Percentiles rank a stretch among this genome's conserved stretches.
These are phyloP conservation scores for Phytophthora idaei DNA, from an alignment of 352 stramenopile genomes.

Conservation along the genomic window DNA sequence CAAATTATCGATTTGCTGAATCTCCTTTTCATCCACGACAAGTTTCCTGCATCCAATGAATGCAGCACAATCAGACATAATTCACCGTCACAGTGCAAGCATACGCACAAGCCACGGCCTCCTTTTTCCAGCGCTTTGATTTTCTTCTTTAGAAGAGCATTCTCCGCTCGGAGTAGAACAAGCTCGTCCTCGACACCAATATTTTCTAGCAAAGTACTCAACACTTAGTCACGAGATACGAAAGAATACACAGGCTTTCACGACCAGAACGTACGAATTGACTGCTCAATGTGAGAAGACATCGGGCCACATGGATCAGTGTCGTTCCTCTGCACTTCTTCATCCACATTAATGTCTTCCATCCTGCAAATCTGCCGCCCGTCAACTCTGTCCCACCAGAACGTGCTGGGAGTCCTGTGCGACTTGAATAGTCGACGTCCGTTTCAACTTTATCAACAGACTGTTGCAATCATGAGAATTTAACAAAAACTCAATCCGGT, in stretches of 20 bases:
- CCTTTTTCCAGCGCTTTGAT: conserved; percentile 66
- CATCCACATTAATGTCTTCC: conserved; percentile 21
- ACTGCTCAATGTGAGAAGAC: conserved; percentile 40
- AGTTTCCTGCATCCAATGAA: conserved; percentile 43
- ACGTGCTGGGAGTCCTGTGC: too few relatives aligned
- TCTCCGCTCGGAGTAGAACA: conserved; percentile 60
- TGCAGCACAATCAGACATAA: not conserved
- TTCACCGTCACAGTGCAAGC: not conserved
- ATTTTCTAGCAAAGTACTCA: conserved; percentile 8
- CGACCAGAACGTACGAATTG: conserved; percentile 29
- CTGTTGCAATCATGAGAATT: not conserved
- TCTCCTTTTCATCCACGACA: conserved; percentile 57
- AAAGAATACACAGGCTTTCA: not conserved
- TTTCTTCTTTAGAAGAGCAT: conserved; percentile 72
- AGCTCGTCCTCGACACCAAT: conserved; percentile 49
- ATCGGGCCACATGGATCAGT: conserved; percentile 25
- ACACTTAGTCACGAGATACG: not conserved
- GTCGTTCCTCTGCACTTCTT: conserved; percentile 31
- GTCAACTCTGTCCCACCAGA: too few relatives aligned
- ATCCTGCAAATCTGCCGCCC: conserved; percentile 9
- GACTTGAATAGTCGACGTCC: conserved; percentile 18
- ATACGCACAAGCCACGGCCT: conserved; percentile 38
- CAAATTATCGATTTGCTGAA: conserved; percentile 77
- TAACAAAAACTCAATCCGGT: too few relatives aligned
- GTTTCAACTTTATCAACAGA: conserved; percentile 24